A percentile compares a stretch with the other conserved stretches of the same genome.
These are phyloP conservation scores for Leishmania mexicana DNA, from an alignment of 208 protist species.

Conservation along the genomic window DNA sequence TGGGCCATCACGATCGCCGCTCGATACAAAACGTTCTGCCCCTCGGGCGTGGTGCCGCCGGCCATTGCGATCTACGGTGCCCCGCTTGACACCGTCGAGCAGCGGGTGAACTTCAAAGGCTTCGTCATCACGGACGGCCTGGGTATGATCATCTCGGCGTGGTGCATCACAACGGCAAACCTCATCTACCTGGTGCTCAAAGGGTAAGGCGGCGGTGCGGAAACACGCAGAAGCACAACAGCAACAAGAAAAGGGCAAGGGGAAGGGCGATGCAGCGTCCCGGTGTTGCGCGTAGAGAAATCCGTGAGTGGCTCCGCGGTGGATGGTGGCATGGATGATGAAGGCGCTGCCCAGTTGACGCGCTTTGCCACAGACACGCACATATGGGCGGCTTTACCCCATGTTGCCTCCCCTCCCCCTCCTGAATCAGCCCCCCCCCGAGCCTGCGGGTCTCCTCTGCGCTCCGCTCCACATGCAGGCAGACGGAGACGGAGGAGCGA, in stretches of 20 bases:
- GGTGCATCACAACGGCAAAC: slow-evolving; percentile 29
- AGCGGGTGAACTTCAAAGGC: slow-evolving; percentile 40
- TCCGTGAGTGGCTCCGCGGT: neutral
- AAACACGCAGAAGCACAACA: neutral
- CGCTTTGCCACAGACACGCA: too few relatives aligned
- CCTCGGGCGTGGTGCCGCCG: slow-evolving; percentile 1
- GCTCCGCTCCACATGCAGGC: neutral
- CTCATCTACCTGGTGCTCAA: slow-evolving; percentile 42
- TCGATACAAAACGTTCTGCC: slow-evolving; percentile 52
- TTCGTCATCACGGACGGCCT: slow-evolving; percentile 55
- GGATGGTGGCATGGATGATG: neutral
- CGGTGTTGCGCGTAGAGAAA: neutral
- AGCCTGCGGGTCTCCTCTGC: neutral
- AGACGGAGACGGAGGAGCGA: neutral
- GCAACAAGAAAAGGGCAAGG: too few relatives aligned
- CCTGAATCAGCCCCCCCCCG: neutral
- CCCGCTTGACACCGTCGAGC: slow-evolving; percentile 28
- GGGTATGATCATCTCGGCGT: slow-evolving; percentile 56
- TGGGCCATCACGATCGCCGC: slow-evolving; percentile 43
- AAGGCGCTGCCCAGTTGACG: neutral
- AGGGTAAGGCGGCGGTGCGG: slow-evolving; percentile 21
- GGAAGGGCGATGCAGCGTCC: neutral
- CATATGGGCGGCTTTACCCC: too few relatives aligned
- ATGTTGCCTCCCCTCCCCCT: neutral
- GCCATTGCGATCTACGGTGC: slow-evolving; percentile 5